Conservation (phyloP, 78 protist genomes). For the Tieghemostelium lacteum region DNA sequence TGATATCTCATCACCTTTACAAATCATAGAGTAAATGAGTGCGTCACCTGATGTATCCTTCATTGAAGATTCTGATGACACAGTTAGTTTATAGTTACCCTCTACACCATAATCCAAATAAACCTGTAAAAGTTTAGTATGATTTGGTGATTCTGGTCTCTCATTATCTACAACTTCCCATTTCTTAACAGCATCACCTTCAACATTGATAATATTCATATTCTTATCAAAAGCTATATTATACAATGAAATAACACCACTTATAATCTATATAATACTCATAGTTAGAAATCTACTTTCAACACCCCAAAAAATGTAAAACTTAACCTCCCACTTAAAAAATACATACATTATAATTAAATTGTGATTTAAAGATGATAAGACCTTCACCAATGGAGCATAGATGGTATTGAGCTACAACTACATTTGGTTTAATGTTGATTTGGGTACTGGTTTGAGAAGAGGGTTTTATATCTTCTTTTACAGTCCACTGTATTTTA, state of each 20-base stretch:
- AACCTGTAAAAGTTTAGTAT: background rate
- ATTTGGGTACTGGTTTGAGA: background rate
- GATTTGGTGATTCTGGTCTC: background rate
- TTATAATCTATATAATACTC: conserved; percentile 20
- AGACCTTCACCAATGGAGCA: conserved; percentile 74
- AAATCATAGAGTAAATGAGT: conserved; percentile 24
- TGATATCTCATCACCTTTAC: conserved; percentile 61
- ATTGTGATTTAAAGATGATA: conserved; percentile 7
- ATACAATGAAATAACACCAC: conserved; percentile 32
- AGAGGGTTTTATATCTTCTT: conserved; percentile 15
- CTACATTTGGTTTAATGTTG: conserved; percentile 34
- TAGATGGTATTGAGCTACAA: conserved; percentile 20
- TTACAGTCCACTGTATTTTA: conserved; percentile 64
- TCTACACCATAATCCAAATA: conserved; percentile 67
- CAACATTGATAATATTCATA: conserved; percentile 49
- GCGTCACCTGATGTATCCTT: conserved; percentile 42
- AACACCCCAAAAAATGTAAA: background rate
- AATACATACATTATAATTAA: conserved; percentile 38
- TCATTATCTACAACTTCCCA: conserved; percentile 39
- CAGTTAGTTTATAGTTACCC: conserved; percentile 2
- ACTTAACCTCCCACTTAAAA: background rate
- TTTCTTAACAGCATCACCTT: conserved; percentile 51
- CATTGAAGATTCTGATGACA: conserved; percentile 44
- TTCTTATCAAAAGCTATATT: conserved; percentile 25
- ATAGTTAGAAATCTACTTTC: background rate